Evolutionary conservation across 352 stramenopile genomes (phyloP), one percentile per base, ranked within the genome.

Genomic region (Globisporangium irregulare): DNA sequence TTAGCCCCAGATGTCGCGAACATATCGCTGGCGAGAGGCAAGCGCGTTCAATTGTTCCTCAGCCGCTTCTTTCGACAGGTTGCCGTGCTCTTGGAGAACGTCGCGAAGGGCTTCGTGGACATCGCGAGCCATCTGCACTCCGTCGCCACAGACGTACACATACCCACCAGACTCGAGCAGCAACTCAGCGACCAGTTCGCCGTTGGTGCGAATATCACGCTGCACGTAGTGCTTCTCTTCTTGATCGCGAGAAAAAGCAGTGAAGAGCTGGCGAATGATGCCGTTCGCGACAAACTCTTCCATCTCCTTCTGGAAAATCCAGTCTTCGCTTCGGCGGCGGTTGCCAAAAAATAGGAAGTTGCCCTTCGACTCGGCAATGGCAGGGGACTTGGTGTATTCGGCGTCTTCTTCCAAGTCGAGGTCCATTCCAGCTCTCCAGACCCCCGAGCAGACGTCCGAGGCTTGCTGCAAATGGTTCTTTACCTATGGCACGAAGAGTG

Each of bases 271-370:
- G 7, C 69, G 82, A 22, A 99, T 68, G 10, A 92, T 91, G 14
- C 90, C 90, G 14, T 86, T 82, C 27, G 69, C 60, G 29, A 84
- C 64, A 60, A 92, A 96, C 10, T 82, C 66, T 53, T 94, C 67
- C 77, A 98, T 90, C 41, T 98, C 79, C 0, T 92, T 66, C 62
- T 90, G 60, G 69, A 98, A 99, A 61, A 99, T 76, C 78, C 89
- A 98, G 82, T 99, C 96, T 27, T 98, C 82, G 53, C 89, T 76
- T 20, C 69, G 66, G 61, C 86, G 76, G 15, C 96, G 88, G 70
- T 96, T 99, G 24, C 97, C 97, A 76, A 98, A 99, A 75, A 98
- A 99, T n/a, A 99, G 76, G 65, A 92, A 90, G 18, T 94, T 90
- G 12, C 81, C 77, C 25, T 82, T 85, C 25, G 77, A 75, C 59